Evolutionary conservation across 176 grass and related monocot species (phyloP), one percentile per base, ranked within the genome.

Genomic region (Triticum timopheevii): DNA sequence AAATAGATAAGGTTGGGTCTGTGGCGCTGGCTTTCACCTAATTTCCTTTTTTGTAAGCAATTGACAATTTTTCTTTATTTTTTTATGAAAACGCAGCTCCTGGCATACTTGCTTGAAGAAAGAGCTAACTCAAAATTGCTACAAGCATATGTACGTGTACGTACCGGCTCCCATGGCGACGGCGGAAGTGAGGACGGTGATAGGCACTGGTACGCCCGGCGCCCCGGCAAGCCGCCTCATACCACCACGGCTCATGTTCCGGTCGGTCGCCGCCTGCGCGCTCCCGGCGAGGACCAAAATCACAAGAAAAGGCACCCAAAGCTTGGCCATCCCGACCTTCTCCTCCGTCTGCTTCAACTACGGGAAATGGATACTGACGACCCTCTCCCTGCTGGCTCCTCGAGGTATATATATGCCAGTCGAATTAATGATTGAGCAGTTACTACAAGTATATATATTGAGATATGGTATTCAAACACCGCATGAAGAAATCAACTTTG

Each of bases 151-250:
- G 35, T 6, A 22, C 7, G 17, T 38, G 13, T 16, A 40, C 77
- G 13, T 80, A 80, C 77, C 77, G 4, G 77, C 77, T 80, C 77
- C 77, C 9, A 64, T 44, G 35, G 39, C 59, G 77, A 80, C 77
- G n/a, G 59, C 77, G 35, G 77, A 80, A 3, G 59, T 80, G 35
- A 80, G 58, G 77, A 80, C 13, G 59, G n/a, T 80, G 35, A 80
- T 63, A 17, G 77, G 77, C n/a, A 80, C 59, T 4, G 77, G 22
- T 13, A 19, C 13, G 15, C 9, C 8, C 24, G 56, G 22, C n/a
- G n/a, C 7, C n/a, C 13, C 58, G 2, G 73, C 17, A 13, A 52
- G 73, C 15, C 47, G 62, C 36, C 77, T 80, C 59, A n/a, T 25
- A 62, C 35, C 36, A 64, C 59, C 59, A 23, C 77, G 2, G 35